Conservation (phyloP, 164 flowering plant species). For the Macadamia tetraphylla region DNA sequence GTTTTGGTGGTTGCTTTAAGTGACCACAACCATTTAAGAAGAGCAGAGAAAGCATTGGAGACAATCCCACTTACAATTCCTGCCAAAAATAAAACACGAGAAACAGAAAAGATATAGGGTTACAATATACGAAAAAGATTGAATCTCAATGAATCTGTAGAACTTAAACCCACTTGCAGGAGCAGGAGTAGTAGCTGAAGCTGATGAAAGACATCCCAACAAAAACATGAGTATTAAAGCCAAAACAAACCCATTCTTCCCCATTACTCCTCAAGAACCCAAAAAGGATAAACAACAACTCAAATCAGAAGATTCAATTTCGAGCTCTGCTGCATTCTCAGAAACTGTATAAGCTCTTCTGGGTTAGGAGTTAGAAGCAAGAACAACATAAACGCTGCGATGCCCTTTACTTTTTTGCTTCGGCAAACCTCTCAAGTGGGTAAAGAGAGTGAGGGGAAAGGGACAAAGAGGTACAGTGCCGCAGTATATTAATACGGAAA, state of each 20-base stretch:
- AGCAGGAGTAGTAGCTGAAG: constrained; percentile 50
- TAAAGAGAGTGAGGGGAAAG: constrained; percentile 9
- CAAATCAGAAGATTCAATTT: constrained; percentile 20
- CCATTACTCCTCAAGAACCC: constrained; percentile 21
- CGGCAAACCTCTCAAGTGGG: background rate
- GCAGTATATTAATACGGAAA: background rate
- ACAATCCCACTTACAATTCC: constrained; percentile 71
- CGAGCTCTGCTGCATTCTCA: constrained; percentile 5
- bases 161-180: constrained; percentile 59
- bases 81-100: constrained; percentile 24
- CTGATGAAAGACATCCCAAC: constrained; percentile 41
- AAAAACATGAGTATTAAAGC: constrained; percentile 37
- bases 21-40: constrained; percentile 78
- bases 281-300: background rate
- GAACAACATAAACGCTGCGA: background rate
- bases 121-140: constrained; percentile 1
- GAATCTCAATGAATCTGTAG: background rate
- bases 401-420: background rate
- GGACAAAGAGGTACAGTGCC: constrained; percentile 2
- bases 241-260: constrained; percentile 32
- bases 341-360: constrained; percentile 21
- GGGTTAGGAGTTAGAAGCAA: constrained; percentile 5
- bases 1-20: constrained; percentile 64
- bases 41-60: constrained; percentile 55
- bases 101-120: background rate